Evolutionary conservation across 805 yeast genomes (phyloP).

Genomic region (Zygosaccharomyces siamensis): DNA sequence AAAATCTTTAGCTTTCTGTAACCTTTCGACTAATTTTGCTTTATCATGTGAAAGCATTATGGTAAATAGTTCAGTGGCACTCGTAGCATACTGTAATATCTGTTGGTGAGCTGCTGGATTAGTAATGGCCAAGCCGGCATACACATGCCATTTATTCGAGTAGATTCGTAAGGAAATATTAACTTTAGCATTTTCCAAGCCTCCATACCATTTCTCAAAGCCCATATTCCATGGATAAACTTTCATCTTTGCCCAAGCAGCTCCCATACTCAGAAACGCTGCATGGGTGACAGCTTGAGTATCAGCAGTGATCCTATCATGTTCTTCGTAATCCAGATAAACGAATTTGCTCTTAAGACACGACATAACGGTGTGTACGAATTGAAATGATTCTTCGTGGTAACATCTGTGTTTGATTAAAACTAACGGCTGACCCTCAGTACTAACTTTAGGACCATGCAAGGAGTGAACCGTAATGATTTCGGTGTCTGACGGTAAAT

Average conservation of each 20-base stretch:
- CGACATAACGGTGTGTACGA: conserved; percentile 59
- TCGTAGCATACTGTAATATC: conserved; percentile 80
- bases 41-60: conserved; percentile 69
- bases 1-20: conserved; percentile 60
- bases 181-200: conserved; percentile 92
- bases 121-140: conserved; percentile 94
- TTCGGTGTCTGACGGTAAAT: conserved; percentile 71
- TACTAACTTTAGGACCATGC: conserved; percentile 88
- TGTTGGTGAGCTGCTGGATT: conserved; percentile 93
- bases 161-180: conserved; percentile 87
- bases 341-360: conserved; percentile 78
- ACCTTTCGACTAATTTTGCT: conserved; percentile 53
- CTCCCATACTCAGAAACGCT: conserved; percentile 94
- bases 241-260: conserved; percentile 80
- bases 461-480: conserved; percentile 86
- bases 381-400: conserved; percentile 45
- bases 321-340: conserved; percentile 75
- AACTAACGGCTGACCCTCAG: conserved; percentile 91
- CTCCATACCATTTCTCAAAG: conserved; percentile 71
- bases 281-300: conserved; percentile 99
- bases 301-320: conserved; percentile 93
- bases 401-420: conserved; percentile 69
- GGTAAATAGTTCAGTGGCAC: conserved; percentile 77
- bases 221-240: conserved; percentile 81
- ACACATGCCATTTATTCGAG: conserved; percentile 96